Base-by-base conservation (phyloP, 768 basidiomycete species). In the Auricularia cornea region DNA sequence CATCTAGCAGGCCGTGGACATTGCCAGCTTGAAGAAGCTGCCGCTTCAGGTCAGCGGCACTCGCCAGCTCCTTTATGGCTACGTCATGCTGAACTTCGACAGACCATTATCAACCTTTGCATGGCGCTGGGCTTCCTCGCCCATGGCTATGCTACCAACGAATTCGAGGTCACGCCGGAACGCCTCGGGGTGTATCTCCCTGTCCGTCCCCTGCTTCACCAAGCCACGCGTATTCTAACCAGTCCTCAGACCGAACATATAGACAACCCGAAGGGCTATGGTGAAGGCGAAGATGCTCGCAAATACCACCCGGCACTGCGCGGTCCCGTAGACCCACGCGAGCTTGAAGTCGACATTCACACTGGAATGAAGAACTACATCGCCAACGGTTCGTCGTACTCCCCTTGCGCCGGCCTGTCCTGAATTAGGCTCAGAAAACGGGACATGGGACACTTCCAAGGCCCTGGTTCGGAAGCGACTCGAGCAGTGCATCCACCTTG, bases 311-410 rank as follows among this genome's bases (percentile, higher is more conserved):
- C 87, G 0, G 78, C 81, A 23, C 81, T 98, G 8, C 85, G 95
- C 14, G 85, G 85, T 2, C 94, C 94, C 3, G 87, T 98, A 5
- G 85, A 90, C 86, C 89, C 89, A 0, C 76, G 81, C 38, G 95
- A 98, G 70, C 79, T 96, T 1, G 89, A 94, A 68, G 80, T 98
- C 6, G 95, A 98, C 72, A 84, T 83, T 0, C 76, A 80, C 16
- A 91, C 89, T 0, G 95, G 94, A 2, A 95, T 98, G 94, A 95
- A 95, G 79, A 98, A 94, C 68, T 92, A 92, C 73, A 94, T 95
- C 64, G 91, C 91, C 0, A 95, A 94, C 72, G 84, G 85, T 83
- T 64, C 12, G 69, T 41, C 33, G 30, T 23, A 35, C 31, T 23
- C 30, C 32, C 41, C 12, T 44, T 60, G 35, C 35, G 10, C 10